Base-by-base conservation (phyloP, 495 filamentous ascomycete species). In the Podospora didyma region DNA sequence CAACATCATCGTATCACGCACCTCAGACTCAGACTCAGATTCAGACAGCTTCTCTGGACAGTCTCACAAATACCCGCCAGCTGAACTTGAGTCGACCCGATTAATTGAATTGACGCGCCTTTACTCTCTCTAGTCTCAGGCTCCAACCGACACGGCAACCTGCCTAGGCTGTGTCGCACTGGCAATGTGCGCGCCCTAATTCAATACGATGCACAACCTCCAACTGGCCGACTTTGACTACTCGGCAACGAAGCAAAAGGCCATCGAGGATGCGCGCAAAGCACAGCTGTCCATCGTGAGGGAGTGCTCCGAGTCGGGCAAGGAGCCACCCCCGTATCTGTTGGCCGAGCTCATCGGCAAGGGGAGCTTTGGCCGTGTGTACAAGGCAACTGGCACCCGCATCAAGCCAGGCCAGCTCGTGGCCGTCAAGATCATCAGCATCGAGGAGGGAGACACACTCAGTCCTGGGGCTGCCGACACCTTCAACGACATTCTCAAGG, bases 381-480 rank as follows among this genome's bases (percentile, higher is more conserved):
- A 60, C 58, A 55, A 55, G 41, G 58, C 58, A 20, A 51, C 46
- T 16, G 49, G 52, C 53, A 49, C 46, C 20, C 52, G 48, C 31
- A 49, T 50, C 50, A 53, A 24, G 46, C 55, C 37, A 10, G 51
- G 50, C 22, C 52, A 47, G 22, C 46, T 51, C 23, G 58, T 60
- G 7, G 58, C 58, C 47, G 58, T 60, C 46, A 60, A 60, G 52
- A 56, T 60, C 58, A 60, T 60, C 51, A 60, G 53, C 52, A 60
- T 60, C 23, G 58, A 56, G 34, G 52, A 60, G 58, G 52, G 58
- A 16, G 58, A 60, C 48, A 60, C 34, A n/a, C 24, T 56, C 39
- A 50, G 46, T 23, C 58, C 58, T 20, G 28, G 53, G 28, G 48
- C 35, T 9, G 46, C 47, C 47, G 58, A 60, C 28, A 60, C 58